Percentiles rank a stretch among this genome's conserved stretches.
Conservation (phyloP, 306 rosid species). For the Trifolium pratense region DNA sequence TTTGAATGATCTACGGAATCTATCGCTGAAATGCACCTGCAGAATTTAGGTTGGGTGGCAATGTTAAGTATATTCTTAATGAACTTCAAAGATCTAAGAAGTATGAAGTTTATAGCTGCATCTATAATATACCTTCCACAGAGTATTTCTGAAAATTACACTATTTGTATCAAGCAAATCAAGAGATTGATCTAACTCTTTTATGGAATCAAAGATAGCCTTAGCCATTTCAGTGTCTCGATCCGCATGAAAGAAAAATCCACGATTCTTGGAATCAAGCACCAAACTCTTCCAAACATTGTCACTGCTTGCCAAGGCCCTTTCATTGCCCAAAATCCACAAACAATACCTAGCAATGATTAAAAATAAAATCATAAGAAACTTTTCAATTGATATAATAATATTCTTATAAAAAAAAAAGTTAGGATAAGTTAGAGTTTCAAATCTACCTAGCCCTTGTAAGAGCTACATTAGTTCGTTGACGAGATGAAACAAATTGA, state of each 20-base stretch:
- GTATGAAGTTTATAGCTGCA: no score
- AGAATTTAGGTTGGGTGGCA: no score
- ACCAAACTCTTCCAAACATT: constrained; percentile 63
- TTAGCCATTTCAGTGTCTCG: constrained; percentile 56
- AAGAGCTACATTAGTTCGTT: constrained; percentile 78
- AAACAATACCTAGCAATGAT: constrained; percentile 59
- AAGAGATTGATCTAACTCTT: constrained; percentile 55
- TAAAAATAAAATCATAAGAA: no score
- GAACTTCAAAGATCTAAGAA: no score
- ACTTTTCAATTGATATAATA: no score
- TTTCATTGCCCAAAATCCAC: constrained; percentile 78
- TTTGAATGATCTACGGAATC: constrained; percentile 63
- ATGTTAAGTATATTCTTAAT: no score
- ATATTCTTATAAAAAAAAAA: constrained; percentile 9
- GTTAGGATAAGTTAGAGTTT: neutral
- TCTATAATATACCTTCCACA: constrained; percentile 63
- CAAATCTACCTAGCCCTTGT: constrained; percentile 75
- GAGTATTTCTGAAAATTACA: constrained; percentile 50
- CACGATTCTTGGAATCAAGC: constrained; percentile 57
- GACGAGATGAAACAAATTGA: constrained; percentile 54
- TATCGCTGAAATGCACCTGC: constrained; percentile 62
- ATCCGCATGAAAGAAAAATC: constrained; percentile 63
- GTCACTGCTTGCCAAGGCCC: constrained; percentile 38
- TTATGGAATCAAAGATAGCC: constrained; percentile 52
- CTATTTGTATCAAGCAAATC: constrained; percentile 68